Conservation (phyloP, 495 filamentous ascomycete genomes). For the Parmelia sp. region DNA sequence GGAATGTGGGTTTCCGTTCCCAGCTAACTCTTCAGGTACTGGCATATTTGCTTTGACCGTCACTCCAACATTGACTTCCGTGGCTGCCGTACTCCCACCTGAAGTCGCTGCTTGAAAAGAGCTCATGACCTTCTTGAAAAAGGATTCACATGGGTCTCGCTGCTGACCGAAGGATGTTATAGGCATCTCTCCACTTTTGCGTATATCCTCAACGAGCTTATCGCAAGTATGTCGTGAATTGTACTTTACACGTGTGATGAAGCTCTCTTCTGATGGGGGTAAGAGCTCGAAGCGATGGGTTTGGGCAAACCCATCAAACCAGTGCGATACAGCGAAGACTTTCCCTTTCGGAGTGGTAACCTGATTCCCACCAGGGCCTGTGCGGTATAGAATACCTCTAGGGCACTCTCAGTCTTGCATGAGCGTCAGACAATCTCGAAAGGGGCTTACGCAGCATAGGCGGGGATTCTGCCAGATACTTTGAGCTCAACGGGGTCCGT, state of each 20-base stretch:
- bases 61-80: constrained; percentile 17
- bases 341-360: constrained; percentile 50
- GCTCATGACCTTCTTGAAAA: constrained; percentile 24
- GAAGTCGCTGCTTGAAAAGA: constrained; percentile 10
- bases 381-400: constrained; percentile 61
- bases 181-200: constrained; percentile 16
- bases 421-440: neutral
- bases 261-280: constrained; percentile 25
- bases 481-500: constrained; percentile 42
- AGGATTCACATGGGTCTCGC: constrained; percentile 24
- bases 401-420: neutral
- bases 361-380: constrained; percentile 58
- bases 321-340: constrained; percentile 55
- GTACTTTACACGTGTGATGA: constrained; percentile 51
- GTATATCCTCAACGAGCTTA: constrained; percentile 17
- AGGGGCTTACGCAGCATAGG: constrained; percentile 37
- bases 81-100: neutral
- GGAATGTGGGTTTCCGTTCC: neutral
- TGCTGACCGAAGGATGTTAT: constrained; percentile 22
- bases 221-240: constrained; percentile 49
- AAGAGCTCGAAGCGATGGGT: constrained; percentile 66
- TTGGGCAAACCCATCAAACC: constrained; percentile 77
- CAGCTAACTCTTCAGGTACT: neutral
- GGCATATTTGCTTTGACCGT: constrained; percentile 22
- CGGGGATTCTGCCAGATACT: constrained; percentile 45